Percentiles rank a stretch among this genome's conserved stretches.
Evolutionary conservation across 2,329 filamentous ascomycete genomes (phyloP).

Genomic region (Alternaria hordeiaustralica): DNA sequence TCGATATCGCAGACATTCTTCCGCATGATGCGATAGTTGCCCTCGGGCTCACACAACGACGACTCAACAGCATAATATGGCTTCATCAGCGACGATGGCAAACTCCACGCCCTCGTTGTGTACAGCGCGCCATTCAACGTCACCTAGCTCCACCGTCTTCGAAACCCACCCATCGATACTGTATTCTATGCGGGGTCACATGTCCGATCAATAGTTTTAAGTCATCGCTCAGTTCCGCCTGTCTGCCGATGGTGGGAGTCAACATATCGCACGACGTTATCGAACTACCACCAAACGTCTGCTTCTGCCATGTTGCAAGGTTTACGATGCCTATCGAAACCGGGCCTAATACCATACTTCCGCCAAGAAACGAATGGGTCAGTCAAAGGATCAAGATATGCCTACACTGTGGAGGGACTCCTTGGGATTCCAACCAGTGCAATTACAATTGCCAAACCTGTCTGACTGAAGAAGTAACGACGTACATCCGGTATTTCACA

Average conservation of each 20-base stretch:
- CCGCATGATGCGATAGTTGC: constrained; percentile 46
- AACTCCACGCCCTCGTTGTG: constrained; percentile 30
- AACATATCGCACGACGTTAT: constrained; percentile 27
- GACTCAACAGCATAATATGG: constrained; percentile 38
- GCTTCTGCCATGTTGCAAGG: constrained; percentile 44
- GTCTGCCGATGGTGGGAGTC: constrained; percentile 14
- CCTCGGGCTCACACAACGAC: constrained; percentile 46
- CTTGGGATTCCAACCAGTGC: constrained; percentile 32
- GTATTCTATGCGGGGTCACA: constrained; percentile 38
- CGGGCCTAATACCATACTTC: constrained; percentile 2
- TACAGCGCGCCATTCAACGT: constrained; percentile 36
- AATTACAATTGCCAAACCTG: constrained; percentile 42
- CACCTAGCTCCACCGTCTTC: constrained; percentile 25
- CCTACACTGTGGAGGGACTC: constrained; percentile 44
- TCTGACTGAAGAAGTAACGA: constrained; percentile 28
- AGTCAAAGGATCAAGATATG: constrained; percentile 37
- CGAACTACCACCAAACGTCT: constrained; percentile 39
- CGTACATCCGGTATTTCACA: constrained; percentile 42
- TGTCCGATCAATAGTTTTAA: constrained; percentile 41
- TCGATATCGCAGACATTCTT: constrained; percentile 47
- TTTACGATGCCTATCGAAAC: constrained; percentile 32
- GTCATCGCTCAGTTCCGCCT: constrained; percentile 40
- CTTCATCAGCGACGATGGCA: constrained; percentile 21
- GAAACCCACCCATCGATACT: constrained; percentile 28
- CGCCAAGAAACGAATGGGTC: constrained; percentile 40